Conservation (phyloP, 148 eudicot genomes). For the Fallopia convolvulus region DNA sequence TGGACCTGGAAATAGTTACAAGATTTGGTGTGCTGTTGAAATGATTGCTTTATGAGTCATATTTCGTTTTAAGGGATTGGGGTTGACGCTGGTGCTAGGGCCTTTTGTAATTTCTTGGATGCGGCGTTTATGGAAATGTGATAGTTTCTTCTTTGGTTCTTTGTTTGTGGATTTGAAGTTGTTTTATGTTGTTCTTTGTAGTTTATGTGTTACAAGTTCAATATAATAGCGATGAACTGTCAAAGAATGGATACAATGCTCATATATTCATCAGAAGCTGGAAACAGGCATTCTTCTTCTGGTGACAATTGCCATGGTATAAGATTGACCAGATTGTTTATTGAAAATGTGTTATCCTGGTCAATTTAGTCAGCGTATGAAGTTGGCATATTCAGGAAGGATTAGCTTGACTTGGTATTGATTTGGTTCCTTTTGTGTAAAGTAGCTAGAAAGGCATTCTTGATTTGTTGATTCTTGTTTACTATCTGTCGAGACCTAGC, state of each 20-base stretch:
- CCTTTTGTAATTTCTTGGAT: conserved; percentile 13
- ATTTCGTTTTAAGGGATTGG: not conserved
- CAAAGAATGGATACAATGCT: not conserved
- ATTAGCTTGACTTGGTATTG: not conserved
- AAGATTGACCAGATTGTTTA: not conserved
- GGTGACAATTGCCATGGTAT: not conserved
- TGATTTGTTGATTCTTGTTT: not conserved
- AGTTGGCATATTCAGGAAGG: not conserved
- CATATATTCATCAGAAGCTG: not conserved
- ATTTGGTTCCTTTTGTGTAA: not conserved
- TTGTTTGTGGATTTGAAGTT: not conserved
- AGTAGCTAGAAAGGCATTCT: not conserved
- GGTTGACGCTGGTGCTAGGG: not conserved
- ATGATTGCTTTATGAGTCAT: not conserved
- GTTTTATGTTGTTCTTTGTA: not conserved
- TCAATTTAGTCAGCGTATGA: not conserved
- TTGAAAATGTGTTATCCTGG: not conserved
- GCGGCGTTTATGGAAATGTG: not conserved
- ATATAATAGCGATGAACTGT: not conserved
- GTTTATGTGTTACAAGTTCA: not conserved
- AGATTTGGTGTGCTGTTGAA: not conserved
- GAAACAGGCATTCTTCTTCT: not conserved
- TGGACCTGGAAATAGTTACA: not conserved
- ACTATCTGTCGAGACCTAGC: not conserved
- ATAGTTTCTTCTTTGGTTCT: not conserved